Evolutionary conservation across 345 rosid species (phyloP).

Genomic region (Pugionium cornutum): DNA sequence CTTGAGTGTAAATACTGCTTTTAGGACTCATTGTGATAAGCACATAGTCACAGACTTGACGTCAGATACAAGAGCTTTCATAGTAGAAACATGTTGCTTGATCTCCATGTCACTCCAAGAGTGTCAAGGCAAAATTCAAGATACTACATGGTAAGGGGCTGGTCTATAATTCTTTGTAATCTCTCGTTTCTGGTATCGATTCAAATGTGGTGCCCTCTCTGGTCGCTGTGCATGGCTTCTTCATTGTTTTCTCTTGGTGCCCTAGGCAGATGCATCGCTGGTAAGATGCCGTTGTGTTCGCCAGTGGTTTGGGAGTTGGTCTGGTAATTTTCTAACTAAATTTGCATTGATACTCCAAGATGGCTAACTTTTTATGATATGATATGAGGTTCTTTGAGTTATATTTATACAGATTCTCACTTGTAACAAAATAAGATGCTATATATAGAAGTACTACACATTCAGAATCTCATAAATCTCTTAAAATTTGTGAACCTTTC

Average conservation of each 20-base stretch:
- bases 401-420: too few species aligned
- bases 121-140: conserved; percentile 2
- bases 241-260: conserved; percentile 1
- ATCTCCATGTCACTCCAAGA: neutral
- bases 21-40: conserved; percentile 8
- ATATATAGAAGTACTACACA: conserved; percentile 3
- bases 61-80: conserved; percentile 1
- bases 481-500: too few species aligned
- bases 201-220: neutral
- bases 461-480: conserved; percentile 7
- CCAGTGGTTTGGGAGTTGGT: neutral
- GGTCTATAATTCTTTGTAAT: neutral
- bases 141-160: neutral
- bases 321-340: too few species aligned
- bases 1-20: conserved; percentile 13
- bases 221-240: conserved; percentile 10
- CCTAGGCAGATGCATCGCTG: conserved; percentile 3
- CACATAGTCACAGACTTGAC: neutral
- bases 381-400: too few species aligned
- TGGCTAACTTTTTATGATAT: neutral
- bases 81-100: conserved; percentile 13
- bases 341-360: conserved; percentile 7
- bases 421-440: conserved; percentile 8
- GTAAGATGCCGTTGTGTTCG: conserved; percentile 7
- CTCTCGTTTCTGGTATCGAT: neutral